These are phyloP conservation scores for Trypanosoma melophagium DNA, from an alignment of 208 protist genomes.

Conservation along the genomic window DNA sequence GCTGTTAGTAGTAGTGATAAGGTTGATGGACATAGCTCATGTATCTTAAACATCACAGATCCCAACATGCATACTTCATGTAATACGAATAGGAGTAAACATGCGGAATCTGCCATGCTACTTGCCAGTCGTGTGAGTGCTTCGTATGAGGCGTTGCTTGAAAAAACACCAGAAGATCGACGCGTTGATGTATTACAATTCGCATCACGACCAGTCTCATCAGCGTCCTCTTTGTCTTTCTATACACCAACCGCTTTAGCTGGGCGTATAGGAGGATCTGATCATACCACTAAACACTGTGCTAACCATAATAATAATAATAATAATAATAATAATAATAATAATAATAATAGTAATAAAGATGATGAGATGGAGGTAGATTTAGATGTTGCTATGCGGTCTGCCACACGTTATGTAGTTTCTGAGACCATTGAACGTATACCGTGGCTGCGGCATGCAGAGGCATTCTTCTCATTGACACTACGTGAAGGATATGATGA, in stretches of 20 bases:
- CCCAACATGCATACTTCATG: background rate
- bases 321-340: too few species aligned
- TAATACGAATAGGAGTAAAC: background rate
- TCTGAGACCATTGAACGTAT: conserved; percentile 42
- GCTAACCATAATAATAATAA: background rate
- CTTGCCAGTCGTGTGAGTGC: conserved; percentile 20
- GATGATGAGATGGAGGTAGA: conserved; percentile 13
- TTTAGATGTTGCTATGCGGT: conserved; percentile 32
- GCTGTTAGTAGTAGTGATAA: too few species aligned
- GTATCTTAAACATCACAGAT: too few species aligned
- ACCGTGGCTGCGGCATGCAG: conserved; percentile 70
- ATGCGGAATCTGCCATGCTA: background rate
- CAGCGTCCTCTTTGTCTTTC: background rate
- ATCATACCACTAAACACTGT: background rate
- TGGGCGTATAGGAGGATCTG: background rate
- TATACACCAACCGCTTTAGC: background rate
- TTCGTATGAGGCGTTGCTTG: conserved; percentile 22
- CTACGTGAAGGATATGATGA: conserved; percentile 48
- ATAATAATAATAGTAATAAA: too few species aligned
- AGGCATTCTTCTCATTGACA: conserved; percentile 59
- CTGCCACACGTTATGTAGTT: conserved; percentile 33
- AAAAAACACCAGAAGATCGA: conserved; percentile 18
- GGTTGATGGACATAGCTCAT: too few species aligned
- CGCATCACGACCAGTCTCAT: conserved; percentile 13
- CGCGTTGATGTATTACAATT: conserved; percentile 18